Conservation (phyloP, 176 grass and related monocot species). For the Sorghum bicolor region DNA sequence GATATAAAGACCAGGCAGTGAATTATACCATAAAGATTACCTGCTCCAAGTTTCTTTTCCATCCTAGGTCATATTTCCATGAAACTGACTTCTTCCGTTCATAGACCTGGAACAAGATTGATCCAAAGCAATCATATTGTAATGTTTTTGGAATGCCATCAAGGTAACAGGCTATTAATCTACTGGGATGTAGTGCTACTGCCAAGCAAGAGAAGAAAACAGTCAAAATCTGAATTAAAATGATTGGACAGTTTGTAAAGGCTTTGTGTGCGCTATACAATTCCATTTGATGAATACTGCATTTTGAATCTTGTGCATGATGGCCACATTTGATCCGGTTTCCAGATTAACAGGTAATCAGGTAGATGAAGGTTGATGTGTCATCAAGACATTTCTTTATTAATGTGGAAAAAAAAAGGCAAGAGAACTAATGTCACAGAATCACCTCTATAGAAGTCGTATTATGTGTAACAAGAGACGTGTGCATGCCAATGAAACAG, state of each 20-base stretch:
- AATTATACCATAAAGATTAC: constrained; percentile 20
- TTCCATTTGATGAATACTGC: not conserved
- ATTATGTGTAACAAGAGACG: constrained; percentile 60
- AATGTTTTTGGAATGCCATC: not conserved
- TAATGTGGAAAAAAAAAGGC: constrained; percentile 3
- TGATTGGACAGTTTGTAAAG: not conserved
- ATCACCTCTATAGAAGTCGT: constrained; percentile 89
- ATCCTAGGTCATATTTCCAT: constrained; percentile 84
- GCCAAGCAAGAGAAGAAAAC: not conserved
- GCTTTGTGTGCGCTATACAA: not conserved
- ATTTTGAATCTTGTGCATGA: not conserved
- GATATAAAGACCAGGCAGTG: not conserved
- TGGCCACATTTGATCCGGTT: not conserved
- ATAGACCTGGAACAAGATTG: constrained; percentile 51
- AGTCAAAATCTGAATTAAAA: not conserved
- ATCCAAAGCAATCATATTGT: constrained; percentile 5
- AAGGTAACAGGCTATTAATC: not conserved
- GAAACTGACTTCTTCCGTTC: constrained; percentile 56
- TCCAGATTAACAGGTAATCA: not conserved
- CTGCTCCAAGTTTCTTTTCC: constrained; percentile 86
- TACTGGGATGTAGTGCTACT: not conserved
- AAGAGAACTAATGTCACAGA: not conserved
- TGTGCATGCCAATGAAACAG: constrained; percentile 73
- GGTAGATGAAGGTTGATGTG: not conserved
- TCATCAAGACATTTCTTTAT: not conserved